phyloP scores from a whole-genome alignment of 257 asterid species.

The Salvia miltiorrhiza region DNA sequence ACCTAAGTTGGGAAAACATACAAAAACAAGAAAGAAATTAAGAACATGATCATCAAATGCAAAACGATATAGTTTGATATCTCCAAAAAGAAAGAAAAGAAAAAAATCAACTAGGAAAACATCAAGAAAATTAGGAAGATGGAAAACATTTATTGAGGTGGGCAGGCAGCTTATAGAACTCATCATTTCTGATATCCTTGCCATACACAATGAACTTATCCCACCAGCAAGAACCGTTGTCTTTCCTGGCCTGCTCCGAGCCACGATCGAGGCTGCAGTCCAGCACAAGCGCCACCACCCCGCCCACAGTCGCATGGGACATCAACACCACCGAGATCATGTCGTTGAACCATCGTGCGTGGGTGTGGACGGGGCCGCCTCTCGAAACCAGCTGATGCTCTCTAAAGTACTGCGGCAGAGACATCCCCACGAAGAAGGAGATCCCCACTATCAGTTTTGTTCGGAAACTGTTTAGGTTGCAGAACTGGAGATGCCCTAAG shows the following conservation, averaged over 20 bases:
- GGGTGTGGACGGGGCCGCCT: constrained; percentile 43
- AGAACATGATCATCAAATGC: too few species aligned
- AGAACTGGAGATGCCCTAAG: constrained; percentile 68
- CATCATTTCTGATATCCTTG: constrained; percentile 60
- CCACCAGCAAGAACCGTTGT: constrained; percentile 67
- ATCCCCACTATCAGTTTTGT: constrained; percentile 62
- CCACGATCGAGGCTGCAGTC: constrained; percentile 47
- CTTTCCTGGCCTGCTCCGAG: constrained; percentile 36
- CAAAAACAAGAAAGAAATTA: too few species aligned
- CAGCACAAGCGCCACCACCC: constrained; percentile 35
- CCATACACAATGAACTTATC: constrained; percentile 52
- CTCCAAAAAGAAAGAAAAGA: too few species aligned
- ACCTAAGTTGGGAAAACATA: too few species aligned
- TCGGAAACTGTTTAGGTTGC: constrained; percentile 79
- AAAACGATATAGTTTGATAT: too few species aligned
- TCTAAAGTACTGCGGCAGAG: constrained; percentile 59
- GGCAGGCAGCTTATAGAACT: constrained; percentile 58
- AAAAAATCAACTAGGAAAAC: too few species aligned
- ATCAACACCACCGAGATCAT: constrained; percentile 38
- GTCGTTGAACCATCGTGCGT: constrained; percentile 56
- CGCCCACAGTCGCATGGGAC: constrained; percentile 62
- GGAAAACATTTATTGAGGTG: constrained; percentile 61
- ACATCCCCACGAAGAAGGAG: constrained; percentile 63
- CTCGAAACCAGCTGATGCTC: constrained; percentile 35
- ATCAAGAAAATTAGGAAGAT: constrained; percentile 27